A percentile compares a stretch with the other conserved stretches of the same genome.
These are phyloP conservation scores for Fragilariopsis cylindrus DNA, from an alignment of 108 stramenopile genomes.

Conservation along the genomic window DNA sequence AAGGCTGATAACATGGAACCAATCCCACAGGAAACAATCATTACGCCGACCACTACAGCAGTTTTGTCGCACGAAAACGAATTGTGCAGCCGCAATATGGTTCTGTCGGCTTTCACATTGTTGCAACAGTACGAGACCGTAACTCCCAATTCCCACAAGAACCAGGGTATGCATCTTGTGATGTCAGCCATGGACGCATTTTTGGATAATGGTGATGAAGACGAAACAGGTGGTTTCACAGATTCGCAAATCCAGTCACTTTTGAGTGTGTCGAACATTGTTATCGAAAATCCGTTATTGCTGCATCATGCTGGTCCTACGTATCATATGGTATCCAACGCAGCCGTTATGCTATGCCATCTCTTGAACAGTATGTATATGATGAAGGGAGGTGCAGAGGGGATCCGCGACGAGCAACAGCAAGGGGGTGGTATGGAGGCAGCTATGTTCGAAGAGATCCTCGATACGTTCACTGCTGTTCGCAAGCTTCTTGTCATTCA, in stretches of 20 bases:
- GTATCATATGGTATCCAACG: constrained; percentile 86
- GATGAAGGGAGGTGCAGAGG: constrained; percentile 40
- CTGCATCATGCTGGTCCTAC: constrained; percentile 79
- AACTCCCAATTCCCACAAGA: constrained; percentile 43
- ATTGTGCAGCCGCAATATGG: constrained; percentile 85
- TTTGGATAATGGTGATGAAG: constrained; percentile 74
- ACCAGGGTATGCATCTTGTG: constrained; percentile 75
- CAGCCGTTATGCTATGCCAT: constrained; percentile 81
- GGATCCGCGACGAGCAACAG: constrained; percentile 10
- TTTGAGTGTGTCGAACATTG: constrained; percentile 76
- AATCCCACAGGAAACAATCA: constrained; percentile 40
- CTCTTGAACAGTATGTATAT: constrained; percentile 83
- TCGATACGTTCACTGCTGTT: constrained; percentile 76
- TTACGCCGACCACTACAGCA: constrained; percentile 58
- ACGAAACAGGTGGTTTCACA: constrained; percentile 67
- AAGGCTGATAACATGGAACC: constrained; percentile 31
- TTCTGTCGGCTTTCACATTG: constrained; percentile 72
- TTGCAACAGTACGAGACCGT: constrained; percentile 69
- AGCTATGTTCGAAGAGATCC: constrained; percentile 78
- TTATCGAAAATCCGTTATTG: constrained; percentile 78
- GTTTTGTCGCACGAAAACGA: constrained; percentile 80
- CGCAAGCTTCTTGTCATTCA: constrained; percentile 76
- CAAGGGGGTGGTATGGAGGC: constrained; percentile 60
- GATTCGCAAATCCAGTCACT: constrained; percentile 80
- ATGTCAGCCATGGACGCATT: constrained; percentile 85